Base-by-base conservation (phyloP, 1,284 basidiomycete genomes). In the Anthracocystis setariae region DNA sequence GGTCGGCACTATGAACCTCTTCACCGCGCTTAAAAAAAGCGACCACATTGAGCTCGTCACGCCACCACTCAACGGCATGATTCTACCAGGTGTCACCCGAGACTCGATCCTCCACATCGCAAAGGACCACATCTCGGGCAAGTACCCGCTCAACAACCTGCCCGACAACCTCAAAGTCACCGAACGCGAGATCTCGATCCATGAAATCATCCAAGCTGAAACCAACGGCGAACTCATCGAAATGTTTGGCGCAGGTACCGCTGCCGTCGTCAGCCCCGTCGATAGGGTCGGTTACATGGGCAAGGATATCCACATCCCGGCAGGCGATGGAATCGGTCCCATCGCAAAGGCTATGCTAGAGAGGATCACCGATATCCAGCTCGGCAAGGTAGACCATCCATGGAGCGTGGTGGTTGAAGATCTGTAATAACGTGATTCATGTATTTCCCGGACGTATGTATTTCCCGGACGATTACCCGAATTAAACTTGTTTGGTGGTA, bases 51-150 rank as follows among this genome's bases (percentile, higher is more conserved):
- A 82, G 50, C 69, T 82, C 4, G 74, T 82, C 23, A 82, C 81
- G 10, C 94, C 95, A 10, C 93, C 94, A 5, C 87, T 98, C 39
- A 92, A 93, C 79, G 94, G 94, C 56, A 91, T 96, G 87, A 94
- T 98, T 79, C 90, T 99, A 15, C 94, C 95, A 12, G 95, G 95
- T 67, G 91, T 99, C 18, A 98, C 94, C 8, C 90, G 95, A 67
- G 93, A 97, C 84, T 79, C 77, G 24, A 90, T 96, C 43, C 88
- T 98, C 37, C 81, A 87, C 9, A 89, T 98, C 50, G 91, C 92
- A 1, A 88, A 89, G 40, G 89, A 88, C 18, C 95, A 98, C 82
- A 82, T 85, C 3, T 83, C 84, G 2, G 86, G 88, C 3, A 89
- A 90, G 50, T 82, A 87, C 5, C 61, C 80, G 10, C 44, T 82